Evolutionary conservation across 179 eudicot genomes (phyloP).

Genomic region (Camellia oleifera): DNA sequence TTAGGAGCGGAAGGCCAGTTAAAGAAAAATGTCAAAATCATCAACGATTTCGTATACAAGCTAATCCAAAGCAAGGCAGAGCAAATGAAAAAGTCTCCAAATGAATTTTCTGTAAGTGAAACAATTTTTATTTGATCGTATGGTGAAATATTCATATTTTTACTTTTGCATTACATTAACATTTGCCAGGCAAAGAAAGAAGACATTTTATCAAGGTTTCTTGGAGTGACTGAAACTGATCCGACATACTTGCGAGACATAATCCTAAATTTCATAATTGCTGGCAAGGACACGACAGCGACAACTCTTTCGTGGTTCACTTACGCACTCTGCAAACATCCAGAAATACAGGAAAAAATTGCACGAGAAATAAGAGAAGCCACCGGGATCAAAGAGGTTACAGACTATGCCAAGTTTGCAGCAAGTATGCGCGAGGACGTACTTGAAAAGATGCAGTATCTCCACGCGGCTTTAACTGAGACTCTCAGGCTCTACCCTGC

Average conservation of each 20-base stretch:
- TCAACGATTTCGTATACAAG: conserved; percentile 59
- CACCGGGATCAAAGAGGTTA: conserved; percentile 8
- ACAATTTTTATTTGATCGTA: not conserved
- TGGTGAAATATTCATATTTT: not conserved
- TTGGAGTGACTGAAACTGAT: conserved; percentile 38
- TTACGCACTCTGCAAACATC: conserved; percentile 70
- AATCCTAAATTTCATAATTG: conserved; percentile 62
- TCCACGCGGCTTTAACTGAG: conserved; percentile 71
- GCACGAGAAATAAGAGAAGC: conserved; percentile 48
- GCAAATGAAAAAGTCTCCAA: conserved; percentile 25
- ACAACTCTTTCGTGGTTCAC: conserved; percentile 69
- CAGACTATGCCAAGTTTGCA: conserved; percentile 30
- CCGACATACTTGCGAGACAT: conserved; percentile 59
- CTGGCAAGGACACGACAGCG: conserved; percentile 80
- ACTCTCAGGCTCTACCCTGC: conserved; percentile 80
- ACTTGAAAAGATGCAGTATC: conserved; percentile 65
- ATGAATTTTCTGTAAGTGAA: conserved; percentile 35
- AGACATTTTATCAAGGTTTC: conserved; percentile 66
- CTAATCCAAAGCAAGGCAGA: conserved; percentile 45
- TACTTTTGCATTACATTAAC: not conserved
- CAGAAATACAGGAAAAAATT: conserved; percentile 51
- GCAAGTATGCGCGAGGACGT: conserved; percentile 39
- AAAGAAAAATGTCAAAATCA: conserved; percentile 35
- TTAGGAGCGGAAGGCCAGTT: conserved; percentile 55
- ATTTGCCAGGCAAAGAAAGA: conserved; percentile 49